Conservation (phyloP, 176 grass and related monocot genomes). For the Zoysia pacifica region DNA sequence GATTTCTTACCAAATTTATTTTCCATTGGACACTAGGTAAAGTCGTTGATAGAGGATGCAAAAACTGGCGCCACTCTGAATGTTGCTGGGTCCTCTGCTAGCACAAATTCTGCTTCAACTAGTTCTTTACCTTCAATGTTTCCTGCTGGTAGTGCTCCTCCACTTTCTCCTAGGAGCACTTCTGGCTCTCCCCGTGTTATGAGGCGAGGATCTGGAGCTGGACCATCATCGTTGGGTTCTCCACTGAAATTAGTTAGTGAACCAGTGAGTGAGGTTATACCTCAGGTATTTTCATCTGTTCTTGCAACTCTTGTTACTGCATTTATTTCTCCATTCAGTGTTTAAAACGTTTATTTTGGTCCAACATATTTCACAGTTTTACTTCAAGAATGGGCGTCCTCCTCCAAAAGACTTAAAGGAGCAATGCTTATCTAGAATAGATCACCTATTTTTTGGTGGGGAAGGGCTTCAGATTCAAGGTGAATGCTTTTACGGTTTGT, state of each 20-base stretch:
- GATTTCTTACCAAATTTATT: slow-evolving; percentile 34
- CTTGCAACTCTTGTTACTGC: slow-evolving; percentile 12
- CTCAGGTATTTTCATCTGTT: slow-evolving; percentile 61
- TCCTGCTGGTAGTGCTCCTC: slow-evolving; percentile 88
- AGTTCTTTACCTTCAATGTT: slow-evolving; percentile 92
- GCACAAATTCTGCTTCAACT: slow-evolving; percentile 54
- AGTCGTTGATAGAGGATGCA: slow-evolving; percentile 91
- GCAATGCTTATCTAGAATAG: slow-evolving; percentile 89
- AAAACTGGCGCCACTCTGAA: slow-evolving; percentile 65
- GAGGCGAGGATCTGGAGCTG: slow-evolving; percentile 66
- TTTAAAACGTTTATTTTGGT: background rate
- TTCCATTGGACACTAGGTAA: slow-evolving; percentile 59
- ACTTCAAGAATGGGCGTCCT: slow-evolving; percentile 91
- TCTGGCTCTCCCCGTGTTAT: slow-evolving; percentile 86
- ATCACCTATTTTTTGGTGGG: slow-evolving; percentile 90
- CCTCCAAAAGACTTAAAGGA: slow-evolving; percentile 82
- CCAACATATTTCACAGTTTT: slow-evolving; percentile 64
- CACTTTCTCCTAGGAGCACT: slow-evolving; percentile 92
- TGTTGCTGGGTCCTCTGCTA: slow-evolving; percentile 56
- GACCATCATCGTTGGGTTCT: slow-evolving; percentile 83
- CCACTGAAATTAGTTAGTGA: slow-evolving; percentile 96
- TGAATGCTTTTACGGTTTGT: slow-evolving; percentile 31
- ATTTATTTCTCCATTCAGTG: slow-evolving; percentile 31
- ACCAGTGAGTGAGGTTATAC: slow-evolving; percentile 92
- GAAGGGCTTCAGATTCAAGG: slow-evolving; percentile 89